Evolutionary conservation across 2,329 filamentous ascomycete species (phyloP), one percentile per base, ranked within the genome.

Genomic region (Trichophyton mentagrophytes): DNA sequence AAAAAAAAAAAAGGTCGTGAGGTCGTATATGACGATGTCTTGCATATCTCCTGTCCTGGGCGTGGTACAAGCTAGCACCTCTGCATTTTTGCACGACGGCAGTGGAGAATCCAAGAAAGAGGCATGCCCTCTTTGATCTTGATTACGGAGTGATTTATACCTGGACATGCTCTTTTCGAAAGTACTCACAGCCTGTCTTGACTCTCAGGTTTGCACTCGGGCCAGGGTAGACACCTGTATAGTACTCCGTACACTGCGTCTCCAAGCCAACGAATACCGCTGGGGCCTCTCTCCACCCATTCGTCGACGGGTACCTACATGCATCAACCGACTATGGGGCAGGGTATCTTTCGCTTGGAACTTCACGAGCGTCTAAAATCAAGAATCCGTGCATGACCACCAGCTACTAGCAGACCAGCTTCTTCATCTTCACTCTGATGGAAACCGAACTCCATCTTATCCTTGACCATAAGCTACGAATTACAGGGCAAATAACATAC

Each of bases 21-120:
- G 55, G 55, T 57, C 17, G 40, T 57, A 57, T 44, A 51, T 46
- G 62, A 60, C 46, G 61, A 63, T 63, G 60, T 61, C 62, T 63
- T 63, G 62, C 62, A 63, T 63, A 60, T 42, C 11, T 42, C 13
- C 38, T 58, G 56, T 46, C 60, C 60, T 58, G 13, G 46, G 11
- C 55, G 62, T 63, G 44, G 60, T 59, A 63, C 62, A 61, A 59
- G 57, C 61, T 17, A 55, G 49, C 49, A 36, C 33, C 7, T 33
- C 49, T 36, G 60, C 55, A 57, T 59, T 53, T 36, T 58, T 57
- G 57, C 58, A 55, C 49, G 13, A 36, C 49, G 30, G 49, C 17
- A 6, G 49, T 53, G 49, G 22, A 25, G 25, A 55, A 27, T 36
- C 33, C 11, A 20, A 27, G 7, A 17, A 13, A n/a, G 27, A 44